A percentile compares a stretch with the other conserved stretches of the same genome.
Evolutionary conservation across 257 asterid species (phyloP).

Genomic region (Solanum chilense): DNA sequence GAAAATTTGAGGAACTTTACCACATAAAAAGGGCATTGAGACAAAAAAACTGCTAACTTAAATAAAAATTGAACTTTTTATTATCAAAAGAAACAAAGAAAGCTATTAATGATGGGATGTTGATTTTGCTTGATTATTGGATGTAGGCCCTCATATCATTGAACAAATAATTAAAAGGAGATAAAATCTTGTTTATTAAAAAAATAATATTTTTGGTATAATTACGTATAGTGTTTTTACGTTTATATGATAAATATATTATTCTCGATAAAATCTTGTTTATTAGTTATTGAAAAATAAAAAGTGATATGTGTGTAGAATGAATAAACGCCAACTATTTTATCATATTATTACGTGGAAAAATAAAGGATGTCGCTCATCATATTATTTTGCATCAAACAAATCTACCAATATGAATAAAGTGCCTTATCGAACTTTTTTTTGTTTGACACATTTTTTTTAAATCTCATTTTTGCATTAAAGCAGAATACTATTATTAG

Average conservation of each 20-base stretch:
- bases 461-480: not conserved
- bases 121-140: not conserved
- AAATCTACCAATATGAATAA: not conserved
- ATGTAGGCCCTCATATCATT: not conserved
- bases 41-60: constrained; percentile 1
- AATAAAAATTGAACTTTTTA: not conserved
- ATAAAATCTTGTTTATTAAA: not conserved
- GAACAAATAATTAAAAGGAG: not conserved
- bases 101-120: not conserved
- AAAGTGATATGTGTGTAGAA: not conserved
- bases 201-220: not conserved
- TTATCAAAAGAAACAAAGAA: not conserved
- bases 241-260: not conserved
- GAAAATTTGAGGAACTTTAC: not conserved
- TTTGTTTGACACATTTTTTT: no score
- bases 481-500: not conserved
- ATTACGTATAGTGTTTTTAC: not conserved
- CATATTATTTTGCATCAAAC: not conserved
- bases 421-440: not conserved
- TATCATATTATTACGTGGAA: no score
- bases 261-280: not conserved
- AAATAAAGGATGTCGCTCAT: not conserved
- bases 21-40: not conserved
- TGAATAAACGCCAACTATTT: not conserved
- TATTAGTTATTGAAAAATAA: not conserved